Base-by-base conservation (phyloP, 352 stramenopile genomes). In the Peronospora destructor region DNA sequence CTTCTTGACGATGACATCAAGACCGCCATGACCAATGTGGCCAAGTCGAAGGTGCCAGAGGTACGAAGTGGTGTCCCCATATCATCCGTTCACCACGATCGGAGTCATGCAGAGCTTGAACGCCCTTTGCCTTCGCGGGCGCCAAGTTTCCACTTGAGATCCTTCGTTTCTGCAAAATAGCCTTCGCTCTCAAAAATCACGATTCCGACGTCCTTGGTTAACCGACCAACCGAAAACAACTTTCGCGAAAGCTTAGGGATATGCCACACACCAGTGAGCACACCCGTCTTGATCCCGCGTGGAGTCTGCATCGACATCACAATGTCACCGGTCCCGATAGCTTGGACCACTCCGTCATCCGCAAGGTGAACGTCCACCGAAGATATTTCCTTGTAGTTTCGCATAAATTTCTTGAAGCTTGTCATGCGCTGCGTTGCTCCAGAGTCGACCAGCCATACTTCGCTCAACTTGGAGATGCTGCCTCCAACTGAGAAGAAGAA, bases 381-480 rank as follows among this genome's bases (percentile, higher is more conserved):
- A 7, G 33, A 1, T 1, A 19, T 19, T 8, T 1, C 3, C 33
- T 38, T 38, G 33, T 38, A 38, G 33, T 38, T 38, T 5, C 8
- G 19, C 33, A 38, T 38, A 4, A 10, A 38, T 4, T 38, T 21
- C 33, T 16, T 38, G 13, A 35, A 37, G 12, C 38, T 28, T 21
- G 48, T 37, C 35, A 55, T 55, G 48, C 47, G 48, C 35, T 55
- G 34, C 32, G 48, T 55, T 19, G 48, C 48, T 9, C 35, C 35
- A 11, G 35, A 54, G 32, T 54, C 47, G 30, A 43, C 34, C 30
- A 54, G 47, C 47, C 47, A 54, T 32, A 53, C 26, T 17, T 32
- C 26, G 41, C 49, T 29, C 11, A 28, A 9, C 26, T 50, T 50
- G 40, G 14, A 12, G 28, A 14, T 25, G 8, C 14, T 23, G 13